Evolutionary conservation across 2,329 filamentous ascomycete species (phyloP), one percentile per base, ranked within the genome.

Genomic region (Cryphonectria naterciae): DNA sequence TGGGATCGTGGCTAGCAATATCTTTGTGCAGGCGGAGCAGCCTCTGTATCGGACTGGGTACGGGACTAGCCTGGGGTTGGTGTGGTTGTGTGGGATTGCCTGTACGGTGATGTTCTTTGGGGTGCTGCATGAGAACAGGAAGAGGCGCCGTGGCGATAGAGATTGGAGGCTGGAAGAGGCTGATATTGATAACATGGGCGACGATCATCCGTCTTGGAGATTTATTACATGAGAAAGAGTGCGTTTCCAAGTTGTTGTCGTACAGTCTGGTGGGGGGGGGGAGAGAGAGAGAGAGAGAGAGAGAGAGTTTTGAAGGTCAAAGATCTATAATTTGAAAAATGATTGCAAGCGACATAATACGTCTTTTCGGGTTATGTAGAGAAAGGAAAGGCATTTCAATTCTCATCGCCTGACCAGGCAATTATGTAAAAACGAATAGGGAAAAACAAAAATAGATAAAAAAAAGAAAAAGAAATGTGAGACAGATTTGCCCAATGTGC

Each of bases 31-130:
- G 3, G 75, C 77, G 0, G 84, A 89, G 75, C 80, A 79, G 65
- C 87, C 87, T 0, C 76, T 77, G 41, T 89, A 86, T 74, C 78
- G 74, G 49, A 85, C 84, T 0, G 87, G 87, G 0, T 88, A 87
- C 73, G 81, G 83, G 0, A 81, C 83, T 0, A 81, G 81, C 70
- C 77, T 88, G 54, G 85, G 80, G 1, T 77, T 84, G 72, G 75
- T 86, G 25, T 85, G 85, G 77, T 75, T 88, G 11, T 80, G 79
- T 72, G 78, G 80, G 68, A 75, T 83, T 65, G 75, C 80, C 2
- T 79, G 77, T 13, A 76, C 76, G 1, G 61, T 72, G 32, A 73
- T 82, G 73, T 76, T 75, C 63, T 62, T 76, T 4, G 73, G 78
- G 39, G 76, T 80, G 74, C 74, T 74, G 75, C 63, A 76, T 19